Conservation (phyloP, 2,329 filamentous ascomycete species). For the Fusarium sacchari region DNA sequence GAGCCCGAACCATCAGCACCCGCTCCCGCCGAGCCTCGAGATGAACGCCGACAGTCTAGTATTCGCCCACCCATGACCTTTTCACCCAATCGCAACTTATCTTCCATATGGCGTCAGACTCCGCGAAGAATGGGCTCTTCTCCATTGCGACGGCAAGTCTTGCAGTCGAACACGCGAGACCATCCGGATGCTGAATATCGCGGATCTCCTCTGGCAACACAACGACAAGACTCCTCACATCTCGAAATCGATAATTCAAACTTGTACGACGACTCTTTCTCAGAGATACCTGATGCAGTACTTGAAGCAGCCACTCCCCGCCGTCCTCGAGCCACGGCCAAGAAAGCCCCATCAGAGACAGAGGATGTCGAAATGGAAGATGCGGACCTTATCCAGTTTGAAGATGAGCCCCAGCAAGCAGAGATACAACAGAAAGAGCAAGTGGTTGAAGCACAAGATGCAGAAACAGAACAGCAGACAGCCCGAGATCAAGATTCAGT, state of each 20-base stretch:
- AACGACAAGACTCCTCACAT: slow-evolving; percentile 7
- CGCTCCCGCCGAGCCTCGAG: slow-evolving; percentile 2
- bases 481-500: slow-evolving; percentile 16
- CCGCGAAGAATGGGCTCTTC: slow-evolving; percentile 47
- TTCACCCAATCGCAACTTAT: slow-evolving; percentile 40
- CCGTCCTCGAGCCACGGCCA: slow-evolving; percentile 28
- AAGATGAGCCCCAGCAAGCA: slow-evolving; percentile 1
- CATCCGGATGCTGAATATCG: slow-evolving; percentile 25
- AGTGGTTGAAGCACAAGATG: not conserved
- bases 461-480: slow-evolving; percentile 12
- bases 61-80: slow-evolving; percentile 27
- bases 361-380: slow-evolving; percentile 30
- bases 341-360: not conserved
- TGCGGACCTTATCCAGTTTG: slow-evolving; percentile 1
- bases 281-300: slow-evolving; percentile 63
- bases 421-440: slow-evolving; percentile 5
- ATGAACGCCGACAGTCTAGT: slow-evolving; percentile 26
- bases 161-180: slow-evolving; percentile 45
- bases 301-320: slow-evolving; percentile 61
- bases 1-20: slow-evolving; percentile 4
- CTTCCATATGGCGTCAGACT: slow-evolving; percentile 48
- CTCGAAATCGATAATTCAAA: slow-evolving; percentile 46
- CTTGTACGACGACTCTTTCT: slow-evolving; percentile 66
- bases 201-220: slow-evolving; percentile 7
- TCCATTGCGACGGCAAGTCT: slow-evolving; percentile 48